Percentiles rank a stretch among this genome's conserved stretches.
phyloP scores from a whole-genome alignment of 2,329 filamentous ascomycete genomes.

The Ceratocystis harringtonii region DNA sequence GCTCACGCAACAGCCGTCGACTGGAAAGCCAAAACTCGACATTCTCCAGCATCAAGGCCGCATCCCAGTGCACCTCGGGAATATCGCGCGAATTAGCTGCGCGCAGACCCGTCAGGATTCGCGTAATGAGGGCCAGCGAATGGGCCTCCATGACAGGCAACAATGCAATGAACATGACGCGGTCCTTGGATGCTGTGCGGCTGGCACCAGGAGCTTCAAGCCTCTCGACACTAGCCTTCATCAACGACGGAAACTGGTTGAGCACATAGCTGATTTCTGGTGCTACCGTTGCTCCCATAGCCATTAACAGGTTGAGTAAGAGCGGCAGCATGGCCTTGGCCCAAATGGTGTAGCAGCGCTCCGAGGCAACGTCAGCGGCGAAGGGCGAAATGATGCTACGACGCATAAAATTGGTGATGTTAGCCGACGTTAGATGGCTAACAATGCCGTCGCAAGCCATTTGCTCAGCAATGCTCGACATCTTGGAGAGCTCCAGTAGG shows the following conservation, averaged over 20 bases:
- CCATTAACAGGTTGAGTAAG: constrained; percentile 71
- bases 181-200: constrained; percentile 32
- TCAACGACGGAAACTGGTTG: constrained; percentile 71
- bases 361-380: constrained; percentile 50
- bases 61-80: constrained; percentile 60
- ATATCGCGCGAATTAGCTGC: constrained; percentile 53
- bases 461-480: constrained; percentile 72
- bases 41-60: constrained; percentile 57
- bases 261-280: constrained; percentile 76
- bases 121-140: constrained; percentile 59
- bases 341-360: constrained; percentile 81
- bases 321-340: constrained; percentile 73
- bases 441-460: constrained; percentile 78
- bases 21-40: constrained; percentile 67
- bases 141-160: constrained; percentile 63
- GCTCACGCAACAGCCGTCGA: constrained; percentile 51
- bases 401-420: constrained; percentile 62
- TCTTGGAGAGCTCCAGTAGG: constrained; percentile 69
- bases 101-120: constrained; percentile 53
- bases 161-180: constrained; percentile 55
- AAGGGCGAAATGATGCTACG: constrained; percentile 61
- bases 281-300: constrained; percentile 66
- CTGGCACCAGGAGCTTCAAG: constrained; percentile 49
- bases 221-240: constrained; percentile 54
- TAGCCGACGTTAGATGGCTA: constrained; percentile 62